phyloP scores from a whole-genome alignment of 352 stramenopile genomes.

The Phytophthora ohioensis region DNA sequence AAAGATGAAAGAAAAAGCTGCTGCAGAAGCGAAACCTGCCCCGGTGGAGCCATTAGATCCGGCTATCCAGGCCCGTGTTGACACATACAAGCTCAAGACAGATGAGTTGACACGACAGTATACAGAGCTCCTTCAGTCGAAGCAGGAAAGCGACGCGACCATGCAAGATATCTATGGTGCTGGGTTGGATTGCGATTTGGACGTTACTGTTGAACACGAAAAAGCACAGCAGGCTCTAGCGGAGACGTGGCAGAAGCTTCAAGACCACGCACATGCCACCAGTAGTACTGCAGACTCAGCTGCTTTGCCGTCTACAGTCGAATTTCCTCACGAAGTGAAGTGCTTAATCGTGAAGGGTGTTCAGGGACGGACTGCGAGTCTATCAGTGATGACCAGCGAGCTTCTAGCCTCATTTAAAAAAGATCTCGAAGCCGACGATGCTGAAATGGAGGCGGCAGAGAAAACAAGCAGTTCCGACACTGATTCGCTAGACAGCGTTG shows the following conservation, averaged over 20 bases:
- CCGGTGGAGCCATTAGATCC: slow-evolving; percentile 56
- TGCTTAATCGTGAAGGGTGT: slow-evolving; percentile 61
- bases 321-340: slow-evolving; percentile 59
- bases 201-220: slow-evolving; percentile 35
- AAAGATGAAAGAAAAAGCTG: slow-evolving; percentile 41
- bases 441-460: slow-evolving; percentile 5
- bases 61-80: slow-evolving; percentile 64
- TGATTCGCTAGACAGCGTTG: slow-evolving; percentile 21
- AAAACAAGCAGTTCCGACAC: slow-evolving; percentile 18
- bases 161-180: slow-evolving; percentile 82
- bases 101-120: slow-evolving; percentile 71
- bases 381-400: slow-evolving; percentile 51
- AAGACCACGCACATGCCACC: slow-evolving; percentile 16
- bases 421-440: slow-evolving; percentile 15
- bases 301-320: slow-evolving; percentile 23
- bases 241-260: slow-evolving; percentile 42
- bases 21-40: slow-evolving; percentile 20
- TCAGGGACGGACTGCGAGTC: slow-evolving; percentile 47
- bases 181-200: slow-evolving; percentile 59
- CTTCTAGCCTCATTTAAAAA: slow-evolving; percentile 47
- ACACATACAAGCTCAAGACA: slow-evolving; percentile 80
- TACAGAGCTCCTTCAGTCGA: slow-evolving; percentile 42
- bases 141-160: slow-evolving; percentile 39
- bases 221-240: slow-evolving; percentile 21
- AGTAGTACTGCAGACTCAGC: slow-evolving; percentile 30